Percentiles rank a stretch among this genome's conserved stretches.
These are phyloP conservation scores for Aspergillus hiratsukae DNA, from an alignment of 2,329 filamentous ascomycete species.

Conservation along the genomic window DNA sequence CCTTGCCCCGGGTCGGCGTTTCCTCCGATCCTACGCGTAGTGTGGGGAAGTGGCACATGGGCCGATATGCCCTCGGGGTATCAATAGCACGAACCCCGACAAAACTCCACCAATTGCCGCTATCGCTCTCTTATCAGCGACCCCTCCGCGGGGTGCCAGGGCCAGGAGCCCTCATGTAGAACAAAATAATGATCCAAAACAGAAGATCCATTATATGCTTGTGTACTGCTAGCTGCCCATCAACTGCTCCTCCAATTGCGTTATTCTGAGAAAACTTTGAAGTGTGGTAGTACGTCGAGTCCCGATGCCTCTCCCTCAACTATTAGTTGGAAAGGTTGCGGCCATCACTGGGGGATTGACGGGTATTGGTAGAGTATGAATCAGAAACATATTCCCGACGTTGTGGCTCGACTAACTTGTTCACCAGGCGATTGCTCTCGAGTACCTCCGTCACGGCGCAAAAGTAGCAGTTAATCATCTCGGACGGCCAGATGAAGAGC, in stretches of 20 bases:
- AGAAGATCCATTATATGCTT: background rate
- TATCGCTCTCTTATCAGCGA: slow-evolving; percentile 16
- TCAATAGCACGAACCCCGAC: slow-evolving; percentile 26
- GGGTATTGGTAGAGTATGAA: slow-evolving; percentile 65
- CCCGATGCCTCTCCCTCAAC: slow-evolving; percentile 34
- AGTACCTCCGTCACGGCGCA: slow-evolving; percentile 72
- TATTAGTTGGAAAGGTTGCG: slow-evolving; percentile 71
- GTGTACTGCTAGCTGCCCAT: background rate
- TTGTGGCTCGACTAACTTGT: background rate
- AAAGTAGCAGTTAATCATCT: slow-evolving; percentile 78
- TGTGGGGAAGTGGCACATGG: slow-evolving; percentile 16
- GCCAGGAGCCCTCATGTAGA: background rate
- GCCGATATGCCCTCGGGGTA: slow-evolving; percentile 29
- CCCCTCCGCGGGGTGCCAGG: slow-evolving; percentile 6
- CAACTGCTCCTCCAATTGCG: background rate
- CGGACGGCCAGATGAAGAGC: slow-evolving; percentile 38
- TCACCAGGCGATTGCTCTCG: slow-evolving; percentile 65
- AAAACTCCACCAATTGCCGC: slow-evolving; percentile 13
- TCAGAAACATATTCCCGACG: background rate
- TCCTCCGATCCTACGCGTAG: background rate
- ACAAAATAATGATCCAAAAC: background rate
- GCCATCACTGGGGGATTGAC: slow-evolving; percentile 84
- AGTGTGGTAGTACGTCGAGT: background rate
- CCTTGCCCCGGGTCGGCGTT: background rate
- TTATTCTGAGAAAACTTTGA: background rate